Base-by-base conservation (phyloP, 2,329 filamentous ascomycete genomes). In the Colletotrichum musicola region DNA sequence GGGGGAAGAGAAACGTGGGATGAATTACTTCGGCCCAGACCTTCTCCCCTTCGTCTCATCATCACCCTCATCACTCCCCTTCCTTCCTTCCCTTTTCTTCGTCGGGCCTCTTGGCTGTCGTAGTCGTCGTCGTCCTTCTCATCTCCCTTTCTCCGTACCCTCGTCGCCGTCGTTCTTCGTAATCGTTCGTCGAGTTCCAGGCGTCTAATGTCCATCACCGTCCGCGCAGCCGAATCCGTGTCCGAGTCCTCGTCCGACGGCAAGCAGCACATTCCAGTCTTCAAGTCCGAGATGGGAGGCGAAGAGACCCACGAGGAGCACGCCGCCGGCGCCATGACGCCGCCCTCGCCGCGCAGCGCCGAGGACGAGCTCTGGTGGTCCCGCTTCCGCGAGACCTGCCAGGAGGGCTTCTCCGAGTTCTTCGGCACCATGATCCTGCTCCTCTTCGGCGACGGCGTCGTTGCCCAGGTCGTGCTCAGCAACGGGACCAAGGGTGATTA, bases 361-460 rank as follows among this genome's bases (percentile, higher is more conserved):
- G 73, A 75, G 54, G 73, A 77, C 56, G 64, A 75, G 63, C 75
- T 76, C 16, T 68, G 68, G 18, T 92, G 90, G 90, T 84, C 81
- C 55, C 81, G 81, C 46, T 77, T 89, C 30, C 83, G 89, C 50
- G 78, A 81, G 20, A 72, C 78, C 30, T 80, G 86, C 44, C 83
- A 85, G 67, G 89, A 92, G 70, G 85, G 85, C 1, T 88, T 92
- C 71, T 88, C 88, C 1, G 90, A 93, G 72, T 92, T 92, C 78
- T 85, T 90, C 57, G 90, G 90, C 7, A 90, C 88, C 13, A 89
- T 93, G 81, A 85, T 91, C 62, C 78, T 93, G 70, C 82, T 93
- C 67, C 79, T 93, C 47, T 93, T 93, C 73, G 91, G 91, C 4
- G 87, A 93, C 69, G 90, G 89, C n/a, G 88, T 88, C 62, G 89